Evolutionary conservation across 768 basidiomycete species (phyloP).

Genomic region (Boletus coccyginus): DNA sequence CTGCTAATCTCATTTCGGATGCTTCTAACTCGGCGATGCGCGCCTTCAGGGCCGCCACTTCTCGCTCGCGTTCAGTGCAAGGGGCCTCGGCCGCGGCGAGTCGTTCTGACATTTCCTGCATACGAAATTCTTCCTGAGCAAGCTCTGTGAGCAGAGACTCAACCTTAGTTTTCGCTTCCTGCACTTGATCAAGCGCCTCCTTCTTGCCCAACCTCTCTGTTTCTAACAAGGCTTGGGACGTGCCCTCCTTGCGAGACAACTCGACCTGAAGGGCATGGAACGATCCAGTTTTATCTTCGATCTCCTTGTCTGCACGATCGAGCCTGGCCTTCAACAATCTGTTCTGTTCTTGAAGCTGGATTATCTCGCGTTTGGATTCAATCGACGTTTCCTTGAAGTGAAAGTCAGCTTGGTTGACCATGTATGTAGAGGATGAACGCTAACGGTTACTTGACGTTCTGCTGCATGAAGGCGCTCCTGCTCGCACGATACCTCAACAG

Average conservation of each 20-base stretch:
- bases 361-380: constrained; percentile 16
- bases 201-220: constrained; percentile 21
- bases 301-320: constrained; percentile 8
- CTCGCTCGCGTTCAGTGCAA: constrained; percentile 27
- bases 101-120: constrained; percentile 21
- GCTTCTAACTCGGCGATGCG: constrained; percentile 29
- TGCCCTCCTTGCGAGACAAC: constrained; percentile 27
- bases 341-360: constrained; percentile 24
- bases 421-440: constrained; percentile 1
- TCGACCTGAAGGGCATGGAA: constrained; percentile 21
- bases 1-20: constrained; percentile 26
- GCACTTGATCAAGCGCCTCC: constrained; percentile 17
- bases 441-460: constrained; percentile 17
- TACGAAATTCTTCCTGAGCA: constrained; percentile 16
- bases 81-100: constrained; percentile 23
- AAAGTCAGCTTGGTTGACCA: background rate
- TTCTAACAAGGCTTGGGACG: constrained; percentile 20
- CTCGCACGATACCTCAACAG: background rate
- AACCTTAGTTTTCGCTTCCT: constrained; percentile 18
- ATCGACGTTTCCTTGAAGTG: constrained; percentile 14
- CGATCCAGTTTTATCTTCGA: constrained; percentile 8
- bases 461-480: constrained; percentile 25
- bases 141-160: constrained; percentile 24
- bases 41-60: constrained; percentile 17
- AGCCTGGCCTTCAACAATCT: constrained; percentile 11